Percentiles rank a stretch among this genome's conserved stretches.
Conservation (phyloP, 2,329 filamentous ascomycete genomes). For the Aplosporella prunicola region DNA sequence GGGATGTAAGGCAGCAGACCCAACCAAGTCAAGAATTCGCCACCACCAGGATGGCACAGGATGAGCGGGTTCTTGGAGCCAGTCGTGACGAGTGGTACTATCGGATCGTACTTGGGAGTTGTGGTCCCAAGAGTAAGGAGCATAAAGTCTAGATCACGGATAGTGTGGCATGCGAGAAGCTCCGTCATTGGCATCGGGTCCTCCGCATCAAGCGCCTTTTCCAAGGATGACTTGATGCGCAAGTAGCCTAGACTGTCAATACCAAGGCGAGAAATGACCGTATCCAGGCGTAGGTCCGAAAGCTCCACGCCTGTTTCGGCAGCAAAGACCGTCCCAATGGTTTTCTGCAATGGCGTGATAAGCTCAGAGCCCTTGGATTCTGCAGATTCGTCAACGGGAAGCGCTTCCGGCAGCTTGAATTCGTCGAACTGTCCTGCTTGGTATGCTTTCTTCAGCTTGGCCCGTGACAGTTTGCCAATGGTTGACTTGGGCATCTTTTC, state of each 20-base stretch:
- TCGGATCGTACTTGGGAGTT: constrained; percentile 6
- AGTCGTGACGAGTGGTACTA: constrained; percentile 5
- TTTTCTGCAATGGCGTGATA: constrained; percentile 7
- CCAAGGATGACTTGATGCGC: constrained; percentile 7
- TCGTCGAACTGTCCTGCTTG: constrained; percentile 4
- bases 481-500: constrained; percentile 9
- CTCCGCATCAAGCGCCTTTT: constrained; percentile 6
- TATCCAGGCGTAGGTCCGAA: constrained; percentile 4
- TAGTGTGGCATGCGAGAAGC: constrained; percentile 2
- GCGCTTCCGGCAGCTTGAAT: constrained; percentile 2
- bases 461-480: constrained; percentile 8
- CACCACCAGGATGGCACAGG: constrained; percentile 9
- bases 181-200: constrained; percentile 8
- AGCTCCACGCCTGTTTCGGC: constrained; percentile 5
- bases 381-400: too few relatives aligned
- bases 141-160: constrained; percentile 8
- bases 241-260: constrained; percentile 10
- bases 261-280: constrained; percentile 1
- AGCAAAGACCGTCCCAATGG: background rate
- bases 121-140: constrained; percentile 5
- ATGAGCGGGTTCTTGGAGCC: constrained; percentile 9
- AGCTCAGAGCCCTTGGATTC: background rate
- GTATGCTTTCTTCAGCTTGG: constrained; percentile 9
- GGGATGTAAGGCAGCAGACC: constrained; percentile 6
- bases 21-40: constrained; percentile 10